Conservation (phyloP, 2,329 filamentous ascomycete species). For the Amauroascus verrucosus region DNA sequence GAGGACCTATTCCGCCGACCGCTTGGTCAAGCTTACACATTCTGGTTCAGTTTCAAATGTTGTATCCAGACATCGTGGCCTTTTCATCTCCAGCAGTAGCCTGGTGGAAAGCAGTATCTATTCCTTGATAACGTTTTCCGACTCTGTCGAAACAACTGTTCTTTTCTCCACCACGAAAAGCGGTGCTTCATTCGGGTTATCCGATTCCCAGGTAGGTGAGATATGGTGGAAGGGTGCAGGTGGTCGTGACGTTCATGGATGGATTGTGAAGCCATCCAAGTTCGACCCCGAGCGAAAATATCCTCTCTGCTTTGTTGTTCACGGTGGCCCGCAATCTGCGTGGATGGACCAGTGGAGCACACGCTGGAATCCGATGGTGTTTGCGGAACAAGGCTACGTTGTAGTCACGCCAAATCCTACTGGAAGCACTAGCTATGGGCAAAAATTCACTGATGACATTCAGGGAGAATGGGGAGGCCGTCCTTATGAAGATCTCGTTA, state of each 20-base stretch:
- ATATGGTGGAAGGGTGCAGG: slow-evolving; percentile 40
- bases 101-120: slow-evolving; percentile 38
- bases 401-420: slow-evolving; percentile 51
- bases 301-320: slow-evolving; percentile 45
- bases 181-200: slow-evolving; percentile 35
- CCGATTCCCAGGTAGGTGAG: slow-evolving; percentile 33
- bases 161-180: slow-evolving; percentile 32
- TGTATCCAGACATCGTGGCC: slow-evolving; percentile 27
- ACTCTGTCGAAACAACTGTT: slow-evolving; percentile 23
- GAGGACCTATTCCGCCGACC: slow-evolving; percentile 22
- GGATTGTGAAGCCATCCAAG: slow-evolving; percentile 39
- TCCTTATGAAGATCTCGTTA: slow-evolving; percentile 46
- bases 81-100: slow-evolving; percentile 36
- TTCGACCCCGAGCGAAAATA: slow-evolving; percentile 41
- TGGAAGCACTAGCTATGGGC: slow-evolving; percentile 49
- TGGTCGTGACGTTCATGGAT: slow-evolving; percentile 36
- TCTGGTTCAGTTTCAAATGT: slow-evolving; percentile 35
- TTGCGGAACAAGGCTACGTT: slow-evolving; percentile 52
- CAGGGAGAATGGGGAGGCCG: slow-evolving; percentile 44
- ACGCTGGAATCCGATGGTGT: slow-evolving; percentile 46
- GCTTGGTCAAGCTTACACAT: slow-evolving; percentile 31
- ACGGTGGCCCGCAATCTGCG: slow-evolving; percentile 43
- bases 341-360: slow-evolving; percentile 48
- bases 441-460: slow-evolving; percentile 45
- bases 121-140: slow-evolving; percentile 32